Percentiles rank a stretch among this genome's conserved stretches.
Conservation (phyloP, 768 basidiomycete species). For the Tulasnella sp. region DNA sequence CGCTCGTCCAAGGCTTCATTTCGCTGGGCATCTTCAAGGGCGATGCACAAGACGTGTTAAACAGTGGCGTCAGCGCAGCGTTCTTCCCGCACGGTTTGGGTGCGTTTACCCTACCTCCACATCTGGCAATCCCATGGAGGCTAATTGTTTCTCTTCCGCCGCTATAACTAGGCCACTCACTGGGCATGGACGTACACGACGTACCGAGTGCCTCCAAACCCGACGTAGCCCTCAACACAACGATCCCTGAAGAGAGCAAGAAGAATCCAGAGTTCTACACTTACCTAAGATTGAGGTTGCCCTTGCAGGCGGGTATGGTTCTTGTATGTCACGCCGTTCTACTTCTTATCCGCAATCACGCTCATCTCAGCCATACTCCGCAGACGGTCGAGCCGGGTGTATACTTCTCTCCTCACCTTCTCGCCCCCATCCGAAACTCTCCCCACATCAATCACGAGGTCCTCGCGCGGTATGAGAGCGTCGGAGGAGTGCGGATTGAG, state of each 20-base stretch:
- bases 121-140: not conserved
- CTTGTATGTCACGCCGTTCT: constrained; percentile 45
- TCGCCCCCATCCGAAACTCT: constrained; percentile 54
- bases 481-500: constrained; percentile 91
- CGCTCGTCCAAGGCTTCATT: constrained; percentile 74
- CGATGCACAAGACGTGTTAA: constrained; percentile 57
- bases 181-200: constrained; percentile 93
- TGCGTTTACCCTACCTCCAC: constrained; percentile 9
- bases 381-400: constrained; percentile 87
- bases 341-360: not conserved
- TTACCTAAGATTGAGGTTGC: constrained; percentile 68
- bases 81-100: constrained; percentile 88
- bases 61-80: constrained; percentile 64
- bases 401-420: constrained; percentile 73
- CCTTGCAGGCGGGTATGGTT: constrained; percentile 71
- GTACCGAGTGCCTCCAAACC: constrained; percentile 76
- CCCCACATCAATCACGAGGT: constrained; percentile 59
- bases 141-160: not conserved
- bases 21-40: constrained; percentile 79
- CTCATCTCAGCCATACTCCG: not conserved
- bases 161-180: constrained; percentile 56
- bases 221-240: constrained; percentile 34
- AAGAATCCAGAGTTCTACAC: constrained; percentile 59
- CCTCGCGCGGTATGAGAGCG: constrained; percentile 58
- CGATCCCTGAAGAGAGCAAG: constrained; percentile 27